phyloP scores from a whole-genome alignment of 352 stramenopile genomes.

The Pythium dissimile region DNA sequence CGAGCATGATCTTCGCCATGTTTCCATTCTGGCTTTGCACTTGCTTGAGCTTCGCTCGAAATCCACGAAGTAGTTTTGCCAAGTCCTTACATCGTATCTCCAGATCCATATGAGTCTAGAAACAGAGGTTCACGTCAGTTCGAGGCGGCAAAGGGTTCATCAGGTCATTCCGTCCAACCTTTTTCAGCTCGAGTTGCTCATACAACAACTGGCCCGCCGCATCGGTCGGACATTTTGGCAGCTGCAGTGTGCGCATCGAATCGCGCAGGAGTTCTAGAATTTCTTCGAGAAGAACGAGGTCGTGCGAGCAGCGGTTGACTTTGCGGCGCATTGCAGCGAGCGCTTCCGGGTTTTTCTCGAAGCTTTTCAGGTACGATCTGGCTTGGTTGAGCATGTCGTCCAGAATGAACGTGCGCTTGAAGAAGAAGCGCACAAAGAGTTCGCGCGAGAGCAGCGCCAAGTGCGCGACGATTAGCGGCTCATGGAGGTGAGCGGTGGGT shows the following conservation, averaged over 20 bases:
- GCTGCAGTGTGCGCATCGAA: slow-evolving; percentile 89
- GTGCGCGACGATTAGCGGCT: slow-evolving; percentile 89
- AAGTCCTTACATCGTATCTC: slow-evolving; percentile 91
- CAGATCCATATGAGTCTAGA: slow-evolving; percentile 69
- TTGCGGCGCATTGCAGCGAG: slow-evolving; percentile 87
- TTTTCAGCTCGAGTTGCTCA: slow-evolving; percentile 90
- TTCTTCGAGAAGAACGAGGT: slow-evolving; percentile 95
- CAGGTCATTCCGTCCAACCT: too few relatives aligned
- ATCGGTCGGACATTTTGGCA: slow-evolving; percentile 89
- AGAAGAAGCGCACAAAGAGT: slow-evolving; percentile 92
- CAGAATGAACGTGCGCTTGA: slow-evolving; percentile 95
- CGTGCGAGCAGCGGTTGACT: slow-evolving; percentile 90
- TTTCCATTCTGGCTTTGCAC: slow-evolving; percentile 77
- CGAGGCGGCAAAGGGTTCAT: too few relatives aligned
- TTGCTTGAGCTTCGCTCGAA: slow-evolving; percentile 89
- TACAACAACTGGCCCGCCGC: slow-evolving; percentile 87
- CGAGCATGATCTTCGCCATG: slow-evolving; percentile 70
- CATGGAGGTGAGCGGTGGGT: slow-evolving; percentile 84
- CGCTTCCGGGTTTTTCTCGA: slow-evolving; percentile 89
- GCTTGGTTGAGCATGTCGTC: slow-evolving; percentile 94
- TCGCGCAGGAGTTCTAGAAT: slow-evolving; percentile 94
- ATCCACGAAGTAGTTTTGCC: slow-evolving; percentile 89
- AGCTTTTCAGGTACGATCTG: slow-evolving; percentile 90
- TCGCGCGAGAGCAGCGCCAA: slow-evolving; percentile 91
- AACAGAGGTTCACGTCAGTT: slow-evolving; percentile 5